A percentile compares a stretch with the other conserved stretches of the same genome.
phyloP scores from a whole-genome alignment of 495 filamentous ascomycete genomes.

The Saxophila tyrrhenica region DNA sequence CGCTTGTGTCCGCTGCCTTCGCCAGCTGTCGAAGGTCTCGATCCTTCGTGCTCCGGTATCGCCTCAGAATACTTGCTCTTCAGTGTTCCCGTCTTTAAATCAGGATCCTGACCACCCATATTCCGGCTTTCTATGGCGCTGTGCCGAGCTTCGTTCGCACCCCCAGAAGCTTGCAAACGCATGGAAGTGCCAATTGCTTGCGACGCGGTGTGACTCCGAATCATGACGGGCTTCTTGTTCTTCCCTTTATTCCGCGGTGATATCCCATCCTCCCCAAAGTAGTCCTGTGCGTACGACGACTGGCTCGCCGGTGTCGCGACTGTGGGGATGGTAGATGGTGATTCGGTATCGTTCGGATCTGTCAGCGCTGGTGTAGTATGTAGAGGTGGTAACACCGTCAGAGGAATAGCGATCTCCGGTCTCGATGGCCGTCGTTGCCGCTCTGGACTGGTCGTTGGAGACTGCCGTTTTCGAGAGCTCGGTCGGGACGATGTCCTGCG shows the following conservation, averaged over 20 bases:
- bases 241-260: conserved; percentile 9
- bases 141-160: neutral
- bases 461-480: conserved; percentile 10
- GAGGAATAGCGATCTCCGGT: conserved; percentile 16
- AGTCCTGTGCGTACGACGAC: conserved; percentile 13
- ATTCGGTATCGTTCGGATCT: conserved; percentile 26
- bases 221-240: conserved; percentile 5
- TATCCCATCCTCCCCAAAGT: conserved; percentile 12
- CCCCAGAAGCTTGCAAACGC: neutral
- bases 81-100: neutral
- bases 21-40: neutral
- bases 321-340: conserved; percentile 14
- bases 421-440: conserved; percentile 19
- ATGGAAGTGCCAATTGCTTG: neutral
- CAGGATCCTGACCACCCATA: neutral
- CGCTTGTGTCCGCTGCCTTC: conserved; percentile 3
- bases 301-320: conserved; percentile 16
- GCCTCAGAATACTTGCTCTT: neutral
- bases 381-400: conserved; percentile 24
- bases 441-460: conserved; percentile 25
- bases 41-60: neutral
- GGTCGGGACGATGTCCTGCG: conserved; percentile 7
- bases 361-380: conserved; percentile 22
- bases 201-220: conserved; percentile 16
- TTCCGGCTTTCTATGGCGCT: neutral